Conservation (phyloP, 768 basidiomycete species). For the Pleurotus tuoliensis region DNA sequence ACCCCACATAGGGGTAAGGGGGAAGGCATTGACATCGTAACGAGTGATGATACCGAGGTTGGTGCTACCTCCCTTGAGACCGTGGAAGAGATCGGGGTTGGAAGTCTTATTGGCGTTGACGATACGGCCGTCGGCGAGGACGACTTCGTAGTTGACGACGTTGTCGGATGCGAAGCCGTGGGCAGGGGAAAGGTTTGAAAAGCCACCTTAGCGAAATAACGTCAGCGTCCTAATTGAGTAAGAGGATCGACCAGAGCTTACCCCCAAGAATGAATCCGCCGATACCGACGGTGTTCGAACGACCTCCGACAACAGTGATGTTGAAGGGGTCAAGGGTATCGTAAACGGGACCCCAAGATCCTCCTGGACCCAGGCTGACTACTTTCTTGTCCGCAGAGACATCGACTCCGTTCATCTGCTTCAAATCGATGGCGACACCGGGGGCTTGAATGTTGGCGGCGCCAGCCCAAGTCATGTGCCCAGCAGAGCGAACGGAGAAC, state of each 20-base stretch:
- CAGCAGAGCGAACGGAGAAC: conserved; percentile 8
- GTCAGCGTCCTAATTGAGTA: not conserved
- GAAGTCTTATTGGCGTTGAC: conserved; percentile 4
- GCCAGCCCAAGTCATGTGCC: conserved; percentile 10
- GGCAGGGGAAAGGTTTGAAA: conserved; percentile 12
- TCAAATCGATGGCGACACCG: conserved; percentile 11
- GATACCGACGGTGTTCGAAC: conserved; percentile 11
- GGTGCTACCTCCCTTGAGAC: conserved; percentile 14
- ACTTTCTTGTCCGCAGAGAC: conserved; percentile 6
- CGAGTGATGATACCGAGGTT: conserved; percentile 17
- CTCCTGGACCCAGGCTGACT: conserved; percentile 10
- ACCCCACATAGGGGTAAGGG: conserved; percentile 10
- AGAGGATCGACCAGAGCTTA: not conserved
- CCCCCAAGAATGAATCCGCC: conserved; percentile 13
- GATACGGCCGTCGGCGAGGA: conserved; percentile 12
- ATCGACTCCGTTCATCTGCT: not conserved
- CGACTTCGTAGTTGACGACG: conserved; percentile 12
- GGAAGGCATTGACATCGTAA: conserved; percentile 12
- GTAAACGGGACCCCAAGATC: conserved; percentile 10
- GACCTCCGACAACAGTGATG: conserved; percentile 10
- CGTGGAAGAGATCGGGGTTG: conserved; percentile 13
- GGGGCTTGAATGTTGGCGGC: conserved; percentile 9
- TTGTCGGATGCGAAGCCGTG: conserved; percentile 12
- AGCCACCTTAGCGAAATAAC: conserved; percentile 9
- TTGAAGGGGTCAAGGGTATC: conserved; percentile 4